Percentiles rank a stretch among this genome's conserved stretches.
Conservation (phyloP, 192 early-diverging fungal genomes). For the Chytriomyces sp. region DNA sequence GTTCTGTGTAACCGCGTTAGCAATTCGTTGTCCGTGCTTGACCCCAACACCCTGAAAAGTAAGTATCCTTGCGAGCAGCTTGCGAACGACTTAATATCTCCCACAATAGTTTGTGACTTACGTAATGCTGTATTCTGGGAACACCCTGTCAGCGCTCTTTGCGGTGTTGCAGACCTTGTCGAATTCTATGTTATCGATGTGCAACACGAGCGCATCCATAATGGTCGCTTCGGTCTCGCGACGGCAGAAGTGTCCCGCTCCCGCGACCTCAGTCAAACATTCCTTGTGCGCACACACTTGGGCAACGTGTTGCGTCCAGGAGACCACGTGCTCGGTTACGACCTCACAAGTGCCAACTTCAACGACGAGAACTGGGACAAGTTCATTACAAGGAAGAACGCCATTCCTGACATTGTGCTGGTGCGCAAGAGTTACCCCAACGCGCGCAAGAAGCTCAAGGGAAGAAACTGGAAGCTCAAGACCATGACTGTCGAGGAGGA, state of each 20-base stretch:
- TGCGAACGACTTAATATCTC: background rate
- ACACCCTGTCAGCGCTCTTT: constrained; percentile 72
- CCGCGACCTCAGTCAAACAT: constrained; percentile 76
- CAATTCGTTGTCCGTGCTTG: constrained; percentile 84
- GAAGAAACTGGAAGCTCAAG: constrained; percentile 90
- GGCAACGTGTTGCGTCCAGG: constrained; percentile 89
- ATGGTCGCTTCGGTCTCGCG: constrained; percentile 74
- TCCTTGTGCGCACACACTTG: constrained; percentile 86
- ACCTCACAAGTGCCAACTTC: constrained; percentile 84
- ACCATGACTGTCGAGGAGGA: constrained; percentile 86
- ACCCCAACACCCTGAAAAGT: constrained; percentile 79
- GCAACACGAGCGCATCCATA: constrained; percentile 73
- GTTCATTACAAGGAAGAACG: constrained; percentile 40
- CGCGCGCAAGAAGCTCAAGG: constrained; percentile 82
- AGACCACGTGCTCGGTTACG: constrained; percentile 91
- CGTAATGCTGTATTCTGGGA: constrained; percentile 82
- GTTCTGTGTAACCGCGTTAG: constrained; percentile 82
- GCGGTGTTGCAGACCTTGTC: constrained; percentile 75
- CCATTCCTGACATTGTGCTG: constrained; percentile 85
- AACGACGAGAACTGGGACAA: constrained; percentile 85
- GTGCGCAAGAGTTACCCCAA: constrained; percentile 91
- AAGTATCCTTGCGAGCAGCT: background rate
- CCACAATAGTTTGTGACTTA: constrained; percentile 61
- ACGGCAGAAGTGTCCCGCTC: constrained; percentile 84
- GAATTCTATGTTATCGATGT: constrained; percentile 98